Evolutionary conservation across 495 filamentous ascomycete species (phyloP).

Genomic region (Hypoxylon lenormandii): DNA sequence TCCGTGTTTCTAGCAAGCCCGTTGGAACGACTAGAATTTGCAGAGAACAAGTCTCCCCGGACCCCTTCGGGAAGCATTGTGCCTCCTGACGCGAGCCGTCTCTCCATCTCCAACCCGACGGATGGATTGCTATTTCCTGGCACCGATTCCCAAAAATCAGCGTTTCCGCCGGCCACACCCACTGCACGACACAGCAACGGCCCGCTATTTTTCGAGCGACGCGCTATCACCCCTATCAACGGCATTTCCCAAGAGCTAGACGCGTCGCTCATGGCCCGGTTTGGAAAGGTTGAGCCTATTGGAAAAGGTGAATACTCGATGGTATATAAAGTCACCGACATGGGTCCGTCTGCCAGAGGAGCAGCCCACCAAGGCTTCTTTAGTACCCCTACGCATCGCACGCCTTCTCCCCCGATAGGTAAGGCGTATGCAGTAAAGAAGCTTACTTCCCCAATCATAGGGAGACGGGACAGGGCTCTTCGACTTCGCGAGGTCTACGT

Average conservation of each 20-base stretch:
- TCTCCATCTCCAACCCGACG: conserved; percentile 74
- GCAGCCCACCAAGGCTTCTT: conserved; percentile 41
- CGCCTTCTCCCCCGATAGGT: conserved; percentile 55
- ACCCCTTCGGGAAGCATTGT: conserved; percentile 81
- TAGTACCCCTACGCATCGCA: conserved; percentile 52
- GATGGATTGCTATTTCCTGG: conserved; percentile 54
- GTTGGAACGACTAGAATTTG: conserved; percentile 59
- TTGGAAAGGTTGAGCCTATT: conserved; percentile 78
- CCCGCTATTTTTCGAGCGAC: conserved; percentile 39
- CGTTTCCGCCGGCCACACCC: conserved; percentile 80
- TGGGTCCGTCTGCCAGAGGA: conserved; percentile 41
- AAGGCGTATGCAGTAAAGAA: conserved; percentile 94
- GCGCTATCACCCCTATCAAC: conserved; percentile 60
- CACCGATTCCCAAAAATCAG: conserved; percentile 48
- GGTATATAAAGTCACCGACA: conserved; percentile 80
- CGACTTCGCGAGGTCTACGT: conserved; percentile 84
- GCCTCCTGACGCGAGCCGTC: conserved; percentile 82
- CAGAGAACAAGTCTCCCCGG: conserved; percentile 72
- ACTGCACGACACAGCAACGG: conserved; percentile 71
- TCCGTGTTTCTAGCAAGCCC: conserved; percentile 63
- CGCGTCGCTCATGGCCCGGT: conserved; percentile 73
- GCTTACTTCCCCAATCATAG: conserved; percentile 78
- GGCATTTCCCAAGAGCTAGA: conserved; percentile 70
- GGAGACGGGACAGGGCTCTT: conserved; percentile 76
- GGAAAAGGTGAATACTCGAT: conserved; percentile 92